Conservation (phyloP, 2,329 filamentous ascomycete species). For the Cercospora berteroae region DNA sequence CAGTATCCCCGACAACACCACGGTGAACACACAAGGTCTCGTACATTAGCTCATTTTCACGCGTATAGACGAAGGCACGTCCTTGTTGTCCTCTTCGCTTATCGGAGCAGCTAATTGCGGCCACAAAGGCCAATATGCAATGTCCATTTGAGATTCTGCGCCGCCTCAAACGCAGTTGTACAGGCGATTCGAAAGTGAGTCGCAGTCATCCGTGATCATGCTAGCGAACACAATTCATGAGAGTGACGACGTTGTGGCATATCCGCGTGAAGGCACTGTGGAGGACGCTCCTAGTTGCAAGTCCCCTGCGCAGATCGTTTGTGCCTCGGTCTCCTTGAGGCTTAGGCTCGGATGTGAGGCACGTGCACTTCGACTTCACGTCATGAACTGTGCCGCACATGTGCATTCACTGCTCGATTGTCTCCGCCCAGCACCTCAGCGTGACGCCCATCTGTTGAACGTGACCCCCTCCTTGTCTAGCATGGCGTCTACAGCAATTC, state of each 20-base stretch:
- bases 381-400: background rate
- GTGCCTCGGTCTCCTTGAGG: background rate
- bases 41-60: background rate
- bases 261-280: background rate
- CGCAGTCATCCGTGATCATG: background rate
- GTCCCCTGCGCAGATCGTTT: background rate
- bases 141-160: background rate
- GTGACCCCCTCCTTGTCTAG: background rate
- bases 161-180: background rate
- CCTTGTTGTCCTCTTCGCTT: background rate
- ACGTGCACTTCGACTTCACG: background rate
- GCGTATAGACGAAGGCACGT: background rate
- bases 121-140: background rate
- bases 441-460: background rate
- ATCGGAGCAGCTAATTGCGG: background rate
- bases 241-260: background rate
- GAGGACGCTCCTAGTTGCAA: background rate
- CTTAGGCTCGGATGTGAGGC: background rate
- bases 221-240: background rate
- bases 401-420: background rate
- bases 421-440: background rate
- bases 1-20: background rate
- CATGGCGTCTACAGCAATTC: background rate
- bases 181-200: background rate
- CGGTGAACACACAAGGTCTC: background rate